Percentiles rank a stretch among this genome's conserved stretches.
phyloP scores from a whole-genome alignment of 2,329 filamentous ascomycete genomes.

The Nannizzia gypsea region DNA sequence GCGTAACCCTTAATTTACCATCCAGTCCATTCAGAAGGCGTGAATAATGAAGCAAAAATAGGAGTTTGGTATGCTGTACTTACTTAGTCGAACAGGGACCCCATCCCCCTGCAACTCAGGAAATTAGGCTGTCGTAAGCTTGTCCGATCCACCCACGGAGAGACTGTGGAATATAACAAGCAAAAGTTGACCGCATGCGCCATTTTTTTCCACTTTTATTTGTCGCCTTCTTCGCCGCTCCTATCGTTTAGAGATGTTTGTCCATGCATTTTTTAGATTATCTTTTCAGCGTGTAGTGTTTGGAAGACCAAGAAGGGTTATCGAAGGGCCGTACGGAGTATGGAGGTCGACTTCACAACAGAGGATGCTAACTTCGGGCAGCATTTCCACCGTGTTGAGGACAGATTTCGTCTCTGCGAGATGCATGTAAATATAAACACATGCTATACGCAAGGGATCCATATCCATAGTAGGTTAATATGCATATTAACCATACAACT shows the following conservation, averaged over 20 bases:
- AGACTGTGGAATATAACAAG: neutral
- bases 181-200: neutral
- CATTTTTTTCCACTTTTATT: neutral
- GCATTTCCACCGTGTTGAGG: neutral
- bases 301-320: too few species aligned
- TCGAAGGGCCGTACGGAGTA: too few species aligned
- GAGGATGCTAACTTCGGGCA: too few species aligned
- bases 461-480: neutral
- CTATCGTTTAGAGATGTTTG: neutral
- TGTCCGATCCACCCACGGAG: neutral
- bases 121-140: slow-evolving; percentile 6
- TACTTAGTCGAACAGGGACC: slow-evolving; percentile 3
- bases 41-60: neutral
- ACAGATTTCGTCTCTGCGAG: neutral
- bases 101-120: slow-evolving; percentile 6
- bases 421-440: neutral
- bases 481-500: neutral
- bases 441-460: neutral
- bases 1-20: neutral
- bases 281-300: too few species aligned
- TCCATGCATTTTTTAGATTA: neutral
- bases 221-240: neutral
- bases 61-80: neutral
- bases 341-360: too few species aligned
- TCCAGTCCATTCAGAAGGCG: neutral